Evolutionary conservation across 1,284 basidiomycete genomes (phyloP), one percentile per base, ranked within the genome.

Genomic region (Malassezia vespertilionis): DNA sequence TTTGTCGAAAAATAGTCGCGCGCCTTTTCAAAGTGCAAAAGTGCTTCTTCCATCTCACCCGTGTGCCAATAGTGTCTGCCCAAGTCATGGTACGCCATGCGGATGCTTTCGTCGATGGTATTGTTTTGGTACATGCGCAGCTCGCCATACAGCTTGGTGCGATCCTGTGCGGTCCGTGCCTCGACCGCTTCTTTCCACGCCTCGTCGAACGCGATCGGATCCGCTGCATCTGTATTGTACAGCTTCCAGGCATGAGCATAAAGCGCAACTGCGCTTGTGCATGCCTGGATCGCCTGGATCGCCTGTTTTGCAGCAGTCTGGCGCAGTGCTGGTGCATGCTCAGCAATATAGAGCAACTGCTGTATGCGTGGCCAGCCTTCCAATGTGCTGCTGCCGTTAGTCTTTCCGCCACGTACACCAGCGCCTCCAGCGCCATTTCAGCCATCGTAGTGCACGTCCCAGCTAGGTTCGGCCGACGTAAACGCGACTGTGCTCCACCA

Each of bases 101-200:
- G 76, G 60, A 88, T 86, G 75, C 85, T 87, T 75, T 91, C 88
- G 71, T 88, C 89, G 74, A 90, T 88, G 79, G 88, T 81, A 66
- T 88, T 90, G 62, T 83, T 86, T 52, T 80, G 77, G 64, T 89
- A 89, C 12, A 82, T 83, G 77, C 86, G 87, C 65, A 91, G 75
- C 71, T 90, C 87, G 9, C 85, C 81, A 71, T 88, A 84, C 40
- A 90, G 74, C 71, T 82, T 84, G 22, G 78, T 78, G 46, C 76
- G 75, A 62, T 86, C 83, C 4, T 75, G 75, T 46, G 75, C 72
- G 60, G 84, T 84, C 61, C 76, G 79, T 46, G 76, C 72, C 37
- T 74, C 74, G 15, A 75, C 77, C 49, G 79, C 75, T 24, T 85
- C 80, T 8, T 79, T 66, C 86, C 85, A 90, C 12, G 72, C 74